Base-by-base conservation (phyloP, 2,329 filamentous ascomycete genomes). In the Clonostachys solani region DNA sequence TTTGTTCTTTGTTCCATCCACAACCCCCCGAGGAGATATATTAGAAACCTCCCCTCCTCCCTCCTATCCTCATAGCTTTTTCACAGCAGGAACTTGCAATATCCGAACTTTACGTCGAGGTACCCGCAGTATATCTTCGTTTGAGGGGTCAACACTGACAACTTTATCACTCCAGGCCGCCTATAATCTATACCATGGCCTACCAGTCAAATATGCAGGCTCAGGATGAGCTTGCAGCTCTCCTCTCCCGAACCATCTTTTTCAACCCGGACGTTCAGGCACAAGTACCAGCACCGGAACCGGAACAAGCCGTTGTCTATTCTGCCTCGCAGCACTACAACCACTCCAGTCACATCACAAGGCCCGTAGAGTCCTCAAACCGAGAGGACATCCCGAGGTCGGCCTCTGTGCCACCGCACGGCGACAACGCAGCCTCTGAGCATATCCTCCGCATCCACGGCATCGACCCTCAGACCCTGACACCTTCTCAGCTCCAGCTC, bases 321-420 rank as follows among this genome's bases (percentile, higher is more conserved):
- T 84, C 78, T 49, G 81, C 88, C 55, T 87, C 88, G 10, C 85
- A 89, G 60, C 90, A 95, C 65, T 95, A 95, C 65, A 86, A 86
- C 53, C 89, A 92, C 61, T 90, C 89, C 9, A 74, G 86, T 41
- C 89, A 95, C 62, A 61, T 59, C 33, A 51, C 54, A 17, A 71
- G 74, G 46, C 63, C 67, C 17, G 60, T 53, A 50, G 58, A 60
- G 42, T 56, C 57, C 6, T 48, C 54, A 18, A 54, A 50, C 48
- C 60, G 56, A 38, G 61, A 63, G 49, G 66, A 72, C 29, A 58
- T 64, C 2, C 67, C 68, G 49, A 67, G 73, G 44, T 73, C 68
- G 17, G 75, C 74, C 18, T 82, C 75, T 13, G 75, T 77, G 52
- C 75, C 75, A 6, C 69, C 69, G 34, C 68, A 72, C 56, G 71